phyloP scores from a whole-genome alignment of 495 filamentous ascomycete species.

The Neurospora discreta region DNA sequence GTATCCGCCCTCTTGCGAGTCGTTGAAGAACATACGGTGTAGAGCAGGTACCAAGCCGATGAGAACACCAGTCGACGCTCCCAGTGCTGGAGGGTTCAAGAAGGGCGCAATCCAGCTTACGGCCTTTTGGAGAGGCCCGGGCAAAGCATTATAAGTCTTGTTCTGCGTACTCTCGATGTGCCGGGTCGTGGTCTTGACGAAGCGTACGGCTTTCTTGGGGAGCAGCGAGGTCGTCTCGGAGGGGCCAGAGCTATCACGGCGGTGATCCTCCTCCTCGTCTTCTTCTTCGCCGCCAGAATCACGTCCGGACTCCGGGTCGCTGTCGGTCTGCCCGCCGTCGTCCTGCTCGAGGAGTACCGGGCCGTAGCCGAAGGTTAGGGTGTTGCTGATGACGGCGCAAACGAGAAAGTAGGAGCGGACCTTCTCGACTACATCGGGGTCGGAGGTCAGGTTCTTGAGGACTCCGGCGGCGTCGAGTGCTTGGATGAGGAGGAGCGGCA shows the following conservation, averaged over 20 bases:
- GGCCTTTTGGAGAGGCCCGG: constrained; percentile 20
- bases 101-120: constrained; percentile 41
- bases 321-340: constrained; percentile 14
- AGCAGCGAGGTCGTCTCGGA: constrained; percentile 14
- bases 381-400: constrained; percentile 31
- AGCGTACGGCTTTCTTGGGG: constrained; percentile 8
- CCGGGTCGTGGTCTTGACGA: not conserved
- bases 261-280: not conserved
- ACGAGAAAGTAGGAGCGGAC: constrained; percentile 65
- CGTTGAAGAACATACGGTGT: constrained; percentile 56
- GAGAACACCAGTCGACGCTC: constrained; percentile 47
- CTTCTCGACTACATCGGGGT: constrained; percentile 45
- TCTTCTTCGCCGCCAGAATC: constrained; percentile 20
- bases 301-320: constrained; percentile 10
- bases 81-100: constrained; percentile 56
- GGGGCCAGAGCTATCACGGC: not conserved
- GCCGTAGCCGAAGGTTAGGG: constrained; percentile 48
- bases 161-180: constrained; percentile 17
- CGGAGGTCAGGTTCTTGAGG: constrained; percentile 39
- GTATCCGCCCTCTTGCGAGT: constrained; percentile 52
- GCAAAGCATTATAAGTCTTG: constrained; percentile 29
- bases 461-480: constrained; percentile 56
- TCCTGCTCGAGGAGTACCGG: constrained; percentile 44
- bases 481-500: constrained; percentile 58
- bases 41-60: constrained; percentile 53